Percentiles rank a stretch among this genome's conserved stretches.
phyloP scores from a whole-genome alignment of 352 stramenopile genomes.

The Pythium biforme region DNA sequence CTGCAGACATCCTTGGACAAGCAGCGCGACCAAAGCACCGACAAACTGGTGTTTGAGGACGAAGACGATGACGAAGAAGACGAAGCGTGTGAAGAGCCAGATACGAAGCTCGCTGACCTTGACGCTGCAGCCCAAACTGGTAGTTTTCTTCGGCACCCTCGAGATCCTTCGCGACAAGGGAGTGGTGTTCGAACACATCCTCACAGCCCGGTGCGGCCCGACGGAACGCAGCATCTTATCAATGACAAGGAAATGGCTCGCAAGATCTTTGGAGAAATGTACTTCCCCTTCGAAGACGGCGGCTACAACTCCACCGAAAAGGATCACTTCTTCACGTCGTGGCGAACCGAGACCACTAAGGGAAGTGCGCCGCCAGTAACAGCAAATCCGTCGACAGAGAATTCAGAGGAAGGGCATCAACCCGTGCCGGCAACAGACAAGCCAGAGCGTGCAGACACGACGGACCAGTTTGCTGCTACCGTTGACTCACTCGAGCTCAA shows the following conservation, averaged over 20 bases:
- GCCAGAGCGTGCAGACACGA: background rate
- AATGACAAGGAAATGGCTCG: slow-evolving; percentile 83
- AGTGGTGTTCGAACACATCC: background rate
- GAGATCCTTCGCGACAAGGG: background rate
- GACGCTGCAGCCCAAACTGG: background rate
- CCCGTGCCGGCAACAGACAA: background rate
- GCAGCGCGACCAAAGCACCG: slow-evolving; percentile 41
- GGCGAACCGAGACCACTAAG: slow-evolving; percentile 4
- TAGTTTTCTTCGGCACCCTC: background rate
- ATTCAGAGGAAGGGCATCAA: background rate
- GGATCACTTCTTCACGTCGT: slow-evolving; percentile 29
- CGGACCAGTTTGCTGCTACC: slow-evolving; percentile 1
- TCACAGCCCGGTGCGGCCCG: slow-evolving; percentile 11
- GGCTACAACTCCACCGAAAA: slow-evolving; percentile 60
- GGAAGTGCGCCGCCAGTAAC: background rate
- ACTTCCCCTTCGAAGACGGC: slow-evolving; percentile 83
- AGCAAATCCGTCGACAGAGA: background rate
- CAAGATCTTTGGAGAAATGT: slow-evolving; percentile 86
- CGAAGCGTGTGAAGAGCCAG: background rate
- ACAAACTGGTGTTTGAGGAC: slow-evolving; percentile 46
- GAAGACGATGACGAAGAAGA: slow-evolving; percentile 42
- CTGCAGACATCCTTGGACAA: slow-evolving; percentile 77
- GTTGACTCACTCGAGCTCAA: slow-evolving; percentile 18
- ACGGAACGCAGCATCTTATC: slow-evolving; percentile 22
- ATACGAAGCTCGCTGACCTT: background rate